Percentiles rank a stretch among this genome's conserved stretches.
These are phyloP conservation scores for Tuber calosporum DNA, from an alignment of 495 filamentous ascomycete genomes.

Conservation along the genomic window DNA sequence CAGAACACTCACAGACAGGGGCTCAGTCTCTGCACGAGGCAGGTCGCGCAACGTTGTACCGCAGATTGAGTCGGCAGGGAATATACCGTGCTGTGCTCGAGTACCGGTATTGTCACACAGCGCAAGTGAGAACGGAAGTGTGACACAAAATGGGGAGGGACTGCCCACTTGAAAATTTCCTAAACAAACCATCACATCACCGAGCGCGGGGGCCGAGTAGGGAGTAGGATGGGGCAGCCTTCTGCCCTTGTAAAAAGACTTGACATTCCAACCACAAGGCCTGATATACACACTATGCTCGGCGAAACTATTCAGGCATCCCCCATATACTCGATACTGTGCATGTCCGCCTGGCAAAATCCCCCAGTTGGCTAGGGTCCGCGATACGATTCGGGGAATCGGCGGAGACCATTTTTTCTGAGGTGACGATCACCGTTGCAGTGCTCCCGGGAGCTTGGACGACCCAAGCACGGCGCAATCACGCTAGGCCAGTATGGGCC, in stretches of 20 bases:
- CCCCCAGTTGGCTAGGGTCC: background rate
- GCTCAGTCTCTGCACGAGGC: constrained; percentile 18
- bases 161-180: constrained; percentile 8
- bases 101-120: constrained; percentile 25
- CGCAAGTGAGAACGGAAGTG: constrained; percentile 23
- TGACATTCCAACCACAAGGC: background rate
- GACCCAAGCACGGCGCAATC: constrained; percentile 12
- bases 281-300: background rate
- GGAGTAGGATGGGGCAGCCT: background rate
- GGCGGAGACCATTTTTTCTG: background rate
- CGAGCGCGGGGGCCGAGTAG: constrained; percentile 3
- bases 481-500: constrained; percentile 17
- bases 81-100: too few species aligned
- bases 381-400: background rate
- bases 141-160: constrained; percentile 32
- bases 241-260: background rate
- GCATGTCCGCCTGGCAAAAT: background rate
- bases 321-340: too few species aligned
- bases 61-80: constrained; percentile 19
- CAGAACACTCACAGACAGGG: constrained; percentile 9
- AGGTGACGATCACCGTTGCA: constrained; percentile 29
- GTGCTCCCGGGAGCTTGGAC: constrained; percentile 20
- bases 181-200: background rate
- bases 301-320: background rate
- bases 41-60: constrained; percentile 20